phyloP scores from a whole-genome alignment of 2,329 filamentous ascomycete species.

The Cyphellophora europaea region DNA sequence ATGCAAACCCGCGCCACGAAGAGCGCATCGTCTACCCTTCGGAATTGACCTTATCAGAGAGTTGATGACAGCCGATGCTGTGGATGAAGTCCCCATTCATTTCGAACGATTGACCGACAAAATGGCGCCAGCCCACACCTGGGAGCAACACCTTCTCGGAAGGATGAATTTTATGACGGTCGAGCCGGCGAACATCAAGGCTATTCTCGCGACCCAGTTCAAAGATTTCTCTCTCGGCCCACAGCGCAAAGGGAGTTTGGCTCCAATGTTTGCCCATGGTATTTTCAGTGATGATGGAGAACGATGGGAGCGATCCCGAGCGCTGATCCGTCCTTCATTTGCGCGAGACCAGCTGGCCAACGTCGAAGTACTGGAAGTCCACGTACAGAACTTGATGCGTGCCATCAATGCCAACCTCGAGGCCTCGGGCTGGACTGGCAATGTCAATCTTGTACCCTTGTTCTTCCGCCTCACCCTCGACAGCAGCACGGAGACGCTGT shows the following conservation, averaged over 20 bases:
- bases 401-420: constrained; percentile 49
- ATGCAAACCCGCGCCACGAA: neutral
- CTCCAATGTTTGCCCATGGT: constrained; percentile 33
- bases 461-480: constrained; percentile 60
- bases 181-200: constrained; percentile 41
- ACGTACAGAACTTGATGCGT: constrained; percentile 64
- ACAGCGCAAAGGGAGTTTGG: constrained; percentile 63
- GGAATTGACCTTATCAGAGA: neutral
- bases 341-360: constrained; percentile 76
- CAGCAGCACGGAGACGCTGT: constrained; percentile 75
- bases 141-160: neutral
- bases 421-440: constrained; percentile 35
- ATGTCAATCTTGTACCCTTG: constrained; percentile 44
- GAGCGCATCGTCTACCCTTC: neutral
- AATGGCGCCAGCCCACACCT: neutral
- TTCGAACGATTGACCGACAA: neutral
- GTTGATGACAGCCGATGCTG: neutral
- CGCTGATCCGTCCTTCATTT: constrained; percentile 78
- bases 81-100: neutral
- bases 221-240: constrained; percentile 72
- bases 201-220: constrained; percentile 69
- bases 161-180: neutral
- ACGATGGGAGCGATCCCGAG: constrained; percentile 60
- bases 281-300: constrained; percentile 66
- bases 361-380: constrained; percentile 69